Evolutionary conservation across 257 asterid species (phyloP).

Genomic region (Fraxinus excelsior): DNA sequence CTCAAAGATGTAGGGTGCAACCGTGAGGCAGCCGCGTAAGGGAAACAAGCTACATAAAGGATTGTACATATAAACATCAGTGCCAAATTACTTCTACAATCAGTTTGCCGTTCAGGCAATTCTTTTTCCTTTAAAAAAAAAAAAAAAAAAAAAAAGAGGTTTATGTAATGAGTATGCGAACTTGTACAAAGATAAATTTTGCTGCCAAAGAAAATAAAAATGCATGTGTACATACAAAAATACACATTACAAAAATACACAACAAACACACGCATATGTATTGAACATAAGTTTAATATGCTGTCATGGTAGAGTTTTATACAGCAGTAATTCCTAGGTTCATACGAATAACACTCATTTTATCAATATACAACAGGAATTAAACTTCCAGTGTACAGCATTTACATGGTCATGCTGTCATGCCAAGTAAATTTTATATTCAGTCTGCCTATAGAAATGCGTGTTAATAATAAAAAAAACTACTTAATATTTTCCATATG

Average conservation of each 20-base stretch:
- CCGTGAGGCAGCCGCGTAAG: conserved; percentile 40
- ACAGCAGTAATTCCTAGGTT: conserved; percentile 12
- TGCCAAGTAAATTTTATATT: conserved; percentile 2
- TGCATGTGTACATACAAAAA: conserved; percentile 4
- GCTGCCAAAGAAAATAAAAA: conserved; percentile 28
- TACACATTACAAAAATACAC: not conserved
- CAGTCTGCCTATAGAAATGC: conserved; percentile 11
- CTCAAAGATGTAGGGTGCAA: conserved; percentile 57
- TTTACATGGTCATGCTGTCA: not conserved
- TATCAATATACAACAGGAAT: not conserved
- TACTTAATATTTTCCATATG: not conserved
- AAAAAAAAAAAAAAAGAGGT: conserved; percentile 18
- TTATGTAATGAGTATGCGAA: conserved; percentile 27
- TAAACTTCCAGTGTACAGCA: conserved; percentile 15
- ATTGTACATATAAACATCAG: conserved; percentile 38
- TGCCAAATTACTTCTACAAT: conserved; percentile 22
- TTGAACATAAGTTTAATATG: conserved; percentile 10
- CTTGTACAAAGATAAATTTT: conserved; percentile 39
- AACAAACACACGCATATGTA: conserved; percentile 15
- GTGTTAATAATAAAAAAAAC: not conserved
- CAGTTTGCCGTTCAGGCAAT: conserved; percentile 28
- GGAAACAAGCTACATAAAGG: conserved; percentile 24
- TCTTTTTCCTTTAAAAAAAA: conserved; percentile 18
- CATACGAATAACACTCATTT: not conserved
- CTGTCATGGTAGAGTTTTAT: conserved; percentile 9